Conservation (phyloP, 495 filamentous ascomycete genomes). For the Cairneyella variabilis region DNA sequence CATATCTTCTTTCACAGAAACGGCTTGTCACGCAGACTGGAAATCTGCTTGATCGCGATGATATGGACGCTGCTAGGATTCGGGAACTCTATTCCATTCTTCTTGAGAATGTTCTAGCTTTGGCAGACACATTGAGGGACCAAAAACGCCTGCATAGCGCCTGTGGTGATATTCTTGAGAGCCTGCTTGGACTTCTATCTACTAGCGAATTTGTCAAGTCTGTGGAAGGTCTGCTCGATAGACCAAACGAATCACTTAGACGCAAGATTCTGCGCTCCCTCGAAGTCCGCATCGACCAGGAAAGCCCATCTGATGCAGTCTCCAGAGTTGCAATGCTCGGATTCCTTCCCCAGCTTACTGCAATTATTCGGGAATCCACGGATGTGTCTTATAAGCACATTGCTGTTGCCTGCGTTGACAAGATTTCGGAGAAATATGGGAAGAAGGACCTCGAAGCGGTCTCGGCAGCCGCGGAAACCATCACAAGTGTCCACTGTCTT, state of each 20-base stretch:
- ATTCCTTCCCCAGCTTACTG: constrained; percentile 72
- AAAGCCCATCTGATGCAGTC: constrained; percentile 57
- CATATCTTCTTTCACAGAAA: constrained; percentile 46
- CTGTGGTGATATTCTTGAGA: constrained; percentile 65
- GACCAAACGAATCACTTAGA: constrained; percentile 65
- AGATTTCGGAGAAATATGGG: constrained; percentile 86
- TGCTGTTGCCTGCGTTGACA: constrained; percentile 82
- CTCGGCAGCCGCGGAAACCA: constrained; percentile 63
- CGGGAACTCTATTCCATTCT: constrained; percentile 65
- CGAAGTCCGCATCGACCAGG: constrained; percentile 66
- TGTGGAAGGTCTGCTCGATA: constrained; percentile 70
- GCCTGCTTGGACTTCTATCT: constrained; percentile 73
- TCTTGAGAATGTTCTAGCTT: constrained; percentile 60
- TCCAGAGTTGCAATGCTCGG: constrained; percentile 67
- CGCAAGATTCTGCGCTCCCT: constrained; percentile 77
- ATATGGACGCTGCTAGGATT: constrained; percentile 57
- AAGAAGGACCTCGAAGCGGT: constrained; percentile 71
- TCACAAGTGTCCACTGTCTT: constrained; percentile 73
- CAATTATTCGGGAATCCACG: constrained; percentile 65
- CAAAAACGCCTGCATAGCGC: constrained; percentile 59
- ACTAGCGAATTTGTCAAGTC: constrained; percentile 81
- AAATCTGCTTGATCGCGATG: constrained; percentile 46
- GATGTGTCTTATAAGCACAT: constrained; percentile 73
- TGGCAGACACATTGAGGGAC: constrained; percentile 56
- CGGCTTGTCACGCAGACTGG: constrained; percentile 44